These are phyloP conservation scores for Camellia granthamiana DNA, from an alignment of 148 eudicot species.

Conservation along the genomic window DNA sequence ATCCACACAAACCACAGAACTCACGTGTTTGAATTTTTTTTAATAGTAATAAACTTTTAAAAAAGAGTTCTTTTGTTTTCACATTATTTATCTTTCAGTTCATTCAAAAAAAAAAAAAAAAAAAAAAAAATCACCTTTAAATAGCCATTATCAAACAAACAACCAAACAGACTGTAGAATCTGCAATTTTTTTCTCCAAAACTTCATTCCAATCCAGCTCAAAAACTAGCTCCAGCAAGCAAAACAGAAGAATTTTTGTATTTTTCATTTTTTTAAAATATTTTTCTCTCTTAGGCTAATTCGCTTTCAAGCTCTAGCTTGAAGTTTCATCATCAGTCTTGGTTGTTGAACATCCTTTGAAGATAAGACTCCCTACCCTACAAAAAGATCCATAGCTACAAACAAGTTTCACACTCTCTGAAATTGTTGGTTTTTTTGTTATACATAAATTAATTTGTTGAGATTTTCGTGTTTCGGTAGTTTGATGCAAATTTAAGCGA, in stretches of 20 bases:
- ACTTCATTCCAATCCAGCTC: neutral
- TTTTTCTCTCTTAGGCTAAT: neutral
- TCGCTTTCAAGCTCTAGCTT: too few relatives aligned
- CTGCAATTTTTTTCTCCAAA: neutral
- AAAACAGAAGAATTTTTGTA: too few relatives aligned
- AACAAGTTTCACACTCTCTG: too few relatives aligned
- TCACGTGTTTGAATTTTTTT: too few relatives aligned
- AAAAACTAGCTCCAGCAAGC: too few relatives aligned
- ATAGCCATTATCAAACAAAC: too few relatives aligned
- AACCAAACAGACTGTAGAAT: neutral
- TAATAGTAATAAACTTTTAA: too few relatives aligned
- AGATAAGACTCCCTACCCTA: neutral
- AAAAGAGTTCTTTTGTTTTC: neutral
- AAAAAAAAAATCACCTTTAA: neutral
- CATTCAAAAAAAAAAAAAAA: neutral
- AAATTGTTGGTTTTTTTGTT: neutral
- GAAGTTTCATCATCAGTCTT: neutral
- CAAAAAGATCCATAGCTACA: neutral
- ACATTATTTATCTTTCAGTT: neutral
- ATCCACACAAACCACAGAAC: too few relatives aligned
- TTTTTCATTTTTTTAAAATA: too few relatives aligned
- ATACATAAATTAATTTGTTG: neutral
- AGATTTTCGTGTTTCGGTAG: neutral
- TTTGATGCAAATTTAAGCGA: neutral
- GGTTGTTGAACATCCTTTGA: constrained; percentile 11